A percentile compares a stretch with the other conserved stretches of the same genome.
Evolutionary conservation across 176 grass and related monocot species (phyloP).

Genomic region (Cenchrus fungigraminus): DNA sequence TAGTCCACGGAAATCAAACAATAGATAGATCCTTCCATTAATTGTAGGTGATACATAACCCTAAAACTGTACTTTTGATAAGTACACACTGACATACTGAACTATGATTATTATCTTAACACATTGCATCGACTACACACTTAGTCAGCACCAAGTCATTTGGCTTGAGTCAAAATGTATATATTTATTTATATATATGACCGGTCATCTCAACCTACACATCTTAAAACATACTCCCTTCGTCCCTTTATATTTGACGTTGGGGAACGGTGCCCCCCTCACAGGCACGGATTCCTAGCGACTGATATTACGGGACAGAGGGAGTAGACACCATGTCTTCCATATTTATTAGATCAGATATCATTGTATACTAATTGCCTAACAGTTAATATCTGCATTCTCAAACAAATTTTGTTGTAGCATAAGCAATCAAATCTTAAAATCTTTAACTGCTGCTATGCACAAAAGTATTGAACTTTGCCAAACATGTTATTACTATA

Average conservation of each 20-base stretch:
- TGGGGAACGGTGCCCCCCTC: too few relatives aligned
- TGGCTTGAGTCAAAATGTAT: neutral
- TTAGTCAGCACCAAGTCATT: conserved; percentile 23
- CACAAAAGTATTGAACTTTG: neutral
- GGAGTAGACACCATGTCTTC: neutral
- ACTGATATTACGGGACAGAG: too few relatives aligned
- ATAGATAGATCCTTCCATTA: conserved; percentile 1
- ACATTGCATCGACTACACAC: neutral
- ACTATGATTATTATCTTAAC: neutral
- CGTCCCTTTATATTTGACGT: too few relatives aligned
- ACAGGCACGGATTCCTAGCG: too few relatives aligned
- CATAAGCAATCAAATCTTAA: conserved; percentile 18
- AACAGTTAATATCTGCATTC: neutral
- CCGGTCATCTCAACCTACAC: neutral
- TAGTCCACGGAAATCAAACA: conserved; percentile 16
- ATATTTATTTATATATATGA: neutral
- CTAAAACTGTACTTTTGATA: neutral
- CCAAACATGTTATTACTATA: neutral
- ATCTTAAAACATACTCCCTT: neutral
- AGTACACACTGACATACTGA: neutral
- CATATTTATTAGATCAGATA: conserved; percentile 30
- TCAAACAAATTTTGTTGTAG: neutral
- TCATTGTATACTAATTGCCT: neutral
- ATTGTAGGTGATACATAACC: neutral
- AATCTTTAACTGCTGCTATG: neutral